Evolutionary conservation across 345 rosid genomes (phyloP).

Genomic region (Stellera chamaejasme): DNA sequence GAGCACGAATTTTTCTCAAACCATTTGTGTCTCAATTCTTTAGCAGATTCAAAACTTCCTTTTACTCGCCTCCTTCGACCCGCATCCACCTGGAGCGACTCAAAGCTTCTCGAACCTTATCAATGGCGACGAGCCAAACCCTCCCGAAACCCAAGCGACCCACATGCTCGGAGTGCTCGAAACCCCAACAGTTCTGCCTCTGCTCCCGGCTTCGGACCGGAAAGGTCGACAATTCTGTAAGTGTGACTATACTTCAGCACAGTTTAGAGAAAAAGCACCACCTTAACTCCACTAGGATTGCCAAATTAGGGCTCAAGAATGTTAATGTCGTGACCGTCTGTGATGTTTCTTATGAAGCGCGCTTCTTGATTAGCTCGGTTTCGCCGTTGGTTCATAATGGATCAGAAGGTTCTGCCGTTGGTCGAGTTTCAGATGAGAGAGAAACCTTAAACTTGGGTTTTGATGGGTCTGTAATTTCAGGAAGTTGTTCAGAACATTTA

Average conservation of each 20-base stretch:
- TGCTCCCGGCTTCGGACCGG: slow-evolving; percentile 44
- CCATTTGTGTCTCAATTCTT: too few relatives aligned
- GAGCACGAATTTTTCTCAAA: too few relatives aligned
- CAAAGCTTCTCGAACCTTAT: slow-evolving; percentile 25
- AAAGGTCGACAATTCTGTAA: slow-evolving; percentile 50
- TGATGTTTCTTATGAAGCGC: slow-evolving; percentile 51
- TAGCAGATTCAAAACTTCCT: too few relatives aligned
- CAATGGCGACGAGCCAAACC: slow-evolving; percentile 24
- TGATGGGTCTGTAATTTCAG: slow-evolving; percentile 8
- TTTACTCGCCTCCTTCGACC: neutral
- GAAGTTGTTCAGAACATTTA: neutral
- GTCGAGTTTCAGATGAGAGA: slow-evolving; percentile 2
- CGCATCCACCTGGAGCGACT: slow-evolving; percentile 7
- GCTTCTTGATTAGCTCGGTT: slow-evolving; percentile 36
- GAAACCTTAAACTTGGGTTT: slow-evolving; percentile 9
- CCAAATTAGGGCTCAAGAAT: slow-evolving; percentile 62
- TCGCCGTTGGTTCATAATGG: slow-evolving; percentile 12
- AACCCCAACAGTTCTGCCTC: slow-evolving; percentile 58
- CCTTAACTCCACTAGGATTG: slow-evolving; percentile 70
- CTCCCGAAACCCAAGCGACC: slow-evolving; percentile 43
- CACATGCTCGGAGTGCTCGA: slow-evolving; percentile 59
- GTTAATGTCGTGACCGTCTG: slow-evolving; percentile 41
- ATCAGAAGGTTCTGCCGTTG: slow-evolving; percentile 14
- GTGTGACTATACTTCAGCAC: slow-evolving; percentile 74
- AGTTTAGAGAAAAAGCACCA: slow-evolving; percentile 69